phyloP scores from a whole-genome alignment of 192 early-diverging fungal genomes.

The Mortierella alpina region DNA sequence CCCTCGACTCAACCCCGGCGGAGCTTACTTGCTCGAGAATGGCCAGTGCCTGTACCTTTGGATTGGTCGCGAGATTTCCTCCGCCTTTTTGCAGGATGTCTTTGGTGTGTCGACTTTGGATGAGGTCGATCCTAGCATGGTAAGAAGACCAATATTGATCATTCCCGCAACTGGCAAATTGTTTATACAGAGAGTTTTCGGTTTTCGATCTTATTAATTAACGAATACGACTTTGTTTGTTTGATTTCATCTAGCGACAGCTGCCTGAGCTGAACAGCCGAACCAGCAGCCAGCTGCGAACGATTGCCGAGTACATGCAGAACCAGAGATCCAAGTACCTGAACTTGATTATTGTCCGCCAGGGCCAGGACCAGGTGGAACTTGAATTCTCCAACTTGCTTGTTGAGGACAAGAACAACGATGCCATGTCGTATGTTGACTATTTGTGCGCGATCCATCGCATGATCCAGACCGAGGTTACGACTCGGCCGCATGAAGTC shows the following conservation, averaged over 20 bases:
- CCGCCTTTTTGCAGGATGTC: constrained; percentile 74
- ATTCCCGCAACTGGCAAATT: not conserved
- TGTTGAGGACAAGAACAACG: constrained; percentile 91
- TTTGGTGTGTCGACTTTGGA: constrained; percentile 86
- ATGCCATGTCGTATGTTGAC: constrained; percentile 93
- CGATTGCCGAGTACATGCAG: constrained; percentile 74
- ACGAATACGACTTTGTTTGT: constrained; percentile 49
- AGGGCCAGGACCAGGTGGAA: constrained; percentile 86
- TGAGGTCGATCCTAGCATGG: constrained; percentile 74
- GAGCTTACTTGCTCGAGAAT: constrained; percentile 90
- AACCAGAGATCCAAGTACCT: constrained; percentile 72
- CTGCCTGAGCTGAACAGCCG: constrained; percentile 78
- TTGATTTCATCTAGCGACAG: constrained; percentile 47
- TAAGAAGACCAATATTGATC: constrained; percentile 38
- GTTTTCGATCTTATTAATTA: constrained; percentile 11
- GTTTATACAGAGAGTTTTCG: not conserved
- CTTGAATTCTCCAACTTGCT: constrained; percentile 80
- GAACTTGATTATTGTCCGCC: constrained; percentile 81
- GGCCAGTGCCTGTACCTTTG: constrained; percentile 84
- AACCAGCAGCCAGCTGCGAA: constrained; percentile 63
- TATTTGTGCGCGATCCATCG: constrained; percentile 90
- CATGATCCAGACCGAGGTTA: constrained; percentile 83
- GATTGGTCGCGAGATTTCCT: constrained; percentile 80
- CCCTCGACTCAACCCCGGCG: constrained; percentile 76
- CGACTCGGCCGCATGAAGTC: constrained; percentile 9